These are phyloP conservation scores for Chaetothyriales sp. DNA, from an alignment of 2,329 filamentous ascomycete species.

Conservation along the genomic window DNA sequence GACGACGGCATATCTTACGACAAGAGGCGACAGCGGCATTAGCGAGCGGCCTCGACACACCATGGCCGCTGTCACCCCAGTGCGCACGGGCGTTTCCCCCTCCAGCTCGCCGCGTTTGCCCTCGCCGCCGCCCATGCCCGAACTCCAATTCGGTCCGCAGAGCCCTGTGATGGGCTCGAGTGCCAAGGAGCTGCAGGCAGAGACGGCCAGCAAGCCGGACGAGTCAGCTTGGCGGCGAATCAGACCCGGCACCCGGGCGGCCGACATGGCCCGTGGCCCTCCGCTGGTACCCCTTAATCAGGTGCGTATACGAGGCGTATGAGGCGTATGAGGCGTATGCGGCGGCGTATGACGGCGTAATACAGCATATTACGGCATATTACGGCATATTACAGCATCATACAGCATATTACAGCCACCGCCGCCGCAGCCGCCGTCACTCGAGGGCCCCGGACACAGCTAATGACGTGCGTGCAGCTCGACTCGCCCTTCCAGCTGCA, in stretches of 20 bases:
- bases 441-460: slow-evolving; percentile 1
- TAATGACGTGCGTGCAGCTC: slow-evolving; percentile 43
- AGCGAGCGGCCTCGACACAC: background rate
- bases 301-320: slow-evolving; percentile 36
- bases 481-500: slow-evolving; percentile 96
- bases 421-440: too few species aligned
- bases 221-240: slow-evolving; percentile 70
- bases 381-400: slow-evolving; percentile 5
- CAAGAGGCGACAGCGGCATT: background rate
- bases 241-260: slow-evolving; percentile 80
- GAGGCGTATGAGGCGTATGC: slow-evolving; percentile 5
- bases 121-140: slow-evolving; percentile 84
- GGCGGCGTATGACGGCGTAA: slow-evolving; percentile 5
- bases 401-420: slow-evolving; percentile 9
- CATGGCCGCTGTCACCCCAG: slow-evolving; percentile 20
- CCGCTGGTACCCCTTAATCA: slow-evolving; percentile 75
- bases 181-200: slow-evolving; percentile 42
- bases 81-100: slow-evolving; percentile 27
- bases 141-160: slow-evolving; percentile 76
- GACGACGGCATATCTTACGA: background rate
- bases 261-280: slow-evolving; percentile 83
- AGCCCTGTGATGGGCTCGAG: slow-evolving; percentile 55
- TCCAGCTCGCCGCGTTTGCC: slow-evolving; percentile 84
- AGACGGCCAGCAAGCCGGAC: slow-evolving; percentile 46
- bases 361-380: slow-evolving; percentile 9